Evolutionary conservation across 2,329 filamentous ascomycete genomes (phyloP).

Genomic region (Botryosphaeria agaves): DNA sequence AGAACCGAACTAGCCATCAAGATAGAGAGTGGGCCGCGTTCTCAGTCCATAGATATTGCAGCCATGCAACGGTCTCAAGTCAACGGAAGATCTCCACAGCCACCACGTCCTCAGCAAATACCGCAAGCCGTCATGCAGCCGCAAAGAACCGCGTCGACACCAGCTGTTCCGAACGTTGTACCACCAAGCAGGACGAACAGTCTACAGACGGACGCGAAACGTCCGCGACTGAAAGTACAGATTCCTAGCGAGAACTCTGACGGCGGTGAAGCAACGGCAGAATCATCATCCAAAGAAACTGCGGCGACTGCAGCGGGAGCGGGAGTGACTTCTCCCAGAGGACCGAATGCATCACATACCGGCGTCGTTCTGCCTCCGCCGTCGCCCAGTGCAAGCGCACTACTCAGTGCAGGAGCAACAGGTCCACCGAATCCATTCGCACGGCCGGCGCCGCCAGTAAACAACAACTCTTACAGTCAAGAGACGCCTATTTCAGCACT

Average conservation of each 20-base stretch:
- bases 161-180: slow-evolving; percentile 12
- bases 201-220: slow-evolving; percentile 45
- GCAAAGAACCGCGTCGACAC: slow-evolving; percentile 7
- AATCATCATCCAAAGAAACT: slow-evolving; percentile 46
- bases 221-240: slow-evolving; percentile 79
- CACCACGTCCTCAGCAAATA: slow-evolving; percentile 20
- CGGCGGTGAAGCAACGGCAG: slow-evolving; percentile 54
- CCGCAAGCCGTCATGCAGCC: slow-evolving; percentile 12
- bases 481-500: slow-evolving; percentile 89
- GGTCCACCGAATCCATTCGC: slow-evolving; percentile 95
- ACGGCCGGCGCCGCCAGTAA: slow-evolving; percentile 59
- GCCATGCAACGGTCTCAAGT: slow-evolving; percentile 31
- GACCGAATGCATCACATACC: slow-evolving; percentile 37
- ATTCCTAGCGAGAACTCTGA: slow-evolving; percentile 88
- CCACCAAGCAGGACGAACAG: slow-evolving; percentile 27
- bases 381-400: slow-evolving; percentile 70
- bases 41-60: slow-evolving; percentile 48
- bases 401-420: slow-evolving; percentile 78
- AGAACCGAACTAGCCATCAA: slow-evolving; percentile 26
- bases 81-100: slow-evolving; percentile 35
- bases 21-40: slow-evolving; percentile 29
- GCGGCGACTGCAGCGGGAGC: slow-evolving; percentile 41
- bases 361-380: slow-evolving; percentile 73
- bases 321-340: slow-evolving; percentile 40
- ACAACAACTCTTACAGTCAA: slow-evolving; percentile 24